Conservation (phyloP, 2,329 filamentous ascomycete genomes). For the Aspergillus puulaauensis region DNA sequence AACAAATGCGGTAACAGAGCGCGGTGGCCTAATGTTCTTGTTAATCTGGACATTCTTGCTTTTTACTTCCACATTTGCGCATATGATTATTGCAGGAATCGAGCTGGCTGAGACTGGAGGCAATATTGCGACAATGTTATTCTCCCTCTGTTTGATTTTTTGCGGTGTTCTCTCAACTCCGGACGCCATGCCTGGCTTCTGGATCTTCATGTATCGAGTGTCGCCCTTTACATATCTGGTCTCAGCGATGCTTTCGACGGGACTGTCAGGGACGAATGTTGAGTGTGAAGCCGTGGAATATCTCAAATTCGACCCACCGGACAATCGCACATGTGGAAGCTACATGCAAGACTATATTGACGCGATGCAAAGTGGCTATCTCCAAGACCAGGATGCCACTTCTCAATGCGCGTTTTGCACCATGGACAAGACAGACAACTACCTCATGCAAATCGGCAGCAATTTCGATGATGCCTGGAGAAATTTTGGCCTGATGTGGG, state of each 20-base stretch:
- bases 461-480: slow-evolving; percentile 57
- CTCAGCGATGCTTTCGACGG: slow-evolving; percentile 43
- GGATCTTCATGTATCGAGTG: slow-evolving; percentile 75
- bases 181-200: slow-evolving; percentile 64
- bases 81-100: slow-evolving; percentile 71
- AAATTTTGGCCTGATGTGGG: slow-evolving; percentile 70
- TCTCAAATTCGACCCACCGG: slow-evolving; percentile 48
- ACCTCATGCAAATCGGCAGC: slow-evolving; percentile 43
- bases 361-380: slow-evolving; percentile 35
- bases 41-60: slow-evolving; percentile 67
- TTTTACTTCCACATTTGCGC: slow-evolving; percentile 70
- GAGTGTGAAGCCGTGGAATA: slow-evolving; percentile 33
- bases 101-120: slow-evolving; percentile 68
- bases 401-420: slow-evolving; percentile 52
- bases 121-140: slow-evolving; percentile 60
- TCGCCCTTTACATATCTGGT: slow-evolving; percentile 66
- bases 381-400: slow-evolving; percentile 47
- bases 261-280: slow-evolving; percentile 31
- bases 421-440: slow-evolving; percentile 48
- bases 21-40: slow-evolving; percentile 65
- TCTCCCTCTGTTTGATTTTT: slow-evolving; percentile 61
- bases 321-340: slow-evolving; percentile 59
- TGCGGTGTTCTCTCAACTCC: slow-evolving; percentile 55
- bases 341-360: slow-evolving; percentile 47
- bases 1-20: slow-evolving; percentile 44